These are phyloP conservation scores for Prototheca wickerhamii DNA, from an alignment of 163 green algal genomes.

Conservation along the genomic window DNA sequence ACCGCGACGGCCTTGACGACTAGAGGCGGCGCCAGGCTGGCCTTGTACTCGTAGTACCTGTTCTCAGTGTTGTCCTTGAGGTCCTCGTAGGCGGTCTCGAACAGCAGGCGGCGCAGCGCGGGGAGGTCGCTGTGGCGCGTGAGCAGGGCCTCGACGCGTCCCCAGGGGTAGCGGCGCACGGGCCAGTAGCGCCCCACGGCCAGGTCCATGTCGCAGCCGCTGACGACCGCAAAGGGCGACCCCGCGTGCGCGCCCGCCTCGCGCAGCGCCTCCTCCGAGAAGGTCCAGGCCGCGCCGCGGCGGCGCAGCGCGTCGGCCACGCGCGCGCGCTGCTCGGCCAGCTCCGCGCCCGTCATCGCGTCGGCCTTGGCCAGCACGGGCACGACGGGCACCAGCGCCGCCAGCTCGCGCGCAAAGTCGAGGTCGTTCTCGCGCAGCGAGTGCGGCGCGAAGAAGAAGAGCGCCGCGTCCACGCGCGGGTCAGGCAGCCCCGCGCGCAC, in stretches of 20 bases:
- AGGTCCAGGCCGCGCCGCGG: neutral
- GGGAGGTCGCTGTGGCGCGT: constrained; percentile 33
- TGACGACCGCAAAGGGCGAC: constrained; percentile 40
- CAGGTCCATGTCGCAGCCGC: constrained; percentile 30
- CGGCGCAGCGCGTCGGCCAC: constrained; percentile 22
- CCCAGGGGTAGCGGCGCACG: constrained; percentile 46
- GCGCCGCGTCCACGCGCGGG: constrained; percentile 32
- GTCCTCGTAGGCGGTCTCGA: constrained; percentile 25
- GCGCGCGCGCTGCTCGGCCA: constrained; percentile 23
- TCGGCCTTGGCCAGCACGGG: constrained; percentile 45
- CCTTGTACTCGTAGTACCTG: constrained; percentile 17
- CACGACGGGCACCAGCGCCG: constrained; percentile 25
- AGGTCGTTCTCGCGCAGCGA: constrained; percentile 26
- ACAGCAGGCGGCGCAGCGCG: constrained; percentile 27
- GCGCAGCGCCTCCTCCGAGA: constrained; percentile 25
- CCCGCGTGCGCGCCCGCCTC: constrained; percentile 26
- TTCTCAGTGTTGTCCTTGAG: constrained; percentile 26
- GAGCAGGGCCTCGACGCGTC: constrained; percentile 36
- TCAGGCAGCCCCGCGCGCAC: neutral
- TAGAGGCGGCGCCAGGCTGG: neutral
- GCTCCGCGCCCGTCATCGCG: constrained; percentile 43
- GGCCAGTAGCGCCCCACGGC: constrained; percentile 44
- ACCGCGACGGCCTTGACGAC: neutral
- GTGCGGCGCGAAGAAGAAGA: constrained; percentile 34
- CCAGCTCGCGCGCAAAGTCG: constrained; percentile 34